A percentile compares a stretch with the other conserved stretches of the same genome.
phyloP scores from a whole-genome alignment of 2,329 filamentous ascomycete species.

The Penicillium sp. region DNA sequence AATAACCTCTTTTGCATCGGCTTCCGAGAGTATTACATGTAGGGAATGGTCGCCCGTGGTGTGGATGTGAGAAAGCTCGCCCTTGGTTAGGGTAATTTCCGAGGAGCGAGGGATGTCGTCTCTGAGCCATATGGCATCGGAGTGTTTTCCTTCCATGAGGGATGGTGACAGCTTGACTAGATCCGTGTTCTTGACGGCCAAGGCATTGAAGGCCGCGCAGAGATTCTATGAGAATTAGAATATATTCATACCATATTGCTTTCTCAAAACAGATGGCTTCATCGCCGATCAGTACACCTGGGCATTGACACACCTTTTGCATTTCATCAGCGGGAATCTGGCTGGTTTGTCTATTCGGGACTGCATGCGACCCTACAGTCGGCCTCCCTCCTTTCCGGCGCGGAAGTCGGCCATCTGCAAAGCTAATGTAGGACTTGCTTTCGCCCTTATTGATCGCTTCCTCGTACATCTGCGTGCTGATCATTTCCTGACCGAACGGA shows the following conservation, averaged over 20 bases:
- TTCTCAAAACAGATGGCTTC: too few species aligned
- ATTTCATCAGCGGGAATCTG: conserved; percentile 22
- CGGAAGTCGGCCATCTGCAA: conserved; percentile 18
- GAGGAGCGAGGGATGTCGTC: conserved; percentile 19
- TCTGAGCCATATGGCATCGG: conserved; percentile 25
- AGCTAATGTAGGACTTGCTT: conserved; percentile 4
- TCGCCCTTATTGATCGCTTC: conserved; percentile 18
- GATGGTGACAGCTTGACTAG: conserved; percentile 25
- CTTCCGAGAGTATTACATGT: conserved; percentile 74
- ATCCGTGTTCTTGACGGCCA: conserved; percentile 25
- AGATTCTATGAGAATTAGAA: conserved; percentile 21
- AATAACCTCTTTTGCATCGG: conserved; percentile 73
- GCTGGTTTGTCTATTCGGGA: conserved; percentile 28
- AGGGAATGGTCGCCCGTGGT: conserved; percentile 65
- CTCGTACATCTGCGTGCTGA: conserved; percentile 26
- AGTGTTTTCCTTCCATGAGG: conserved; percentile 20
- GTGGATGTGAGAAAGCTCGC: conserved; percentile 79
- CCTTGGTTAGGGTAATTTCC: conserved; percentile 39
- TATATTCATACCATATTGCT: neutral
- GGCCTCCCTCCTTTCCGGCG: conserved; percentile 19
- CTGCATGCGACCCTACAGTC: conserved; percentile 24
- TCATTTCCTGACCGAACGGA: conserved; percentile 25
- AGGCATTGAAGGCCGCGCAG: conserved; percentile 18
- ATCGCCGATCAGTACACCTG: too few species aligned
- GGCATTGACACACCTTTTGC: conserved; percentile 25